A percentile compares a stretch with the other conserved stretches of the same genome.
Conservation (phyloP, 805 yeast genomes). For the Komagataella populi region DNA sequence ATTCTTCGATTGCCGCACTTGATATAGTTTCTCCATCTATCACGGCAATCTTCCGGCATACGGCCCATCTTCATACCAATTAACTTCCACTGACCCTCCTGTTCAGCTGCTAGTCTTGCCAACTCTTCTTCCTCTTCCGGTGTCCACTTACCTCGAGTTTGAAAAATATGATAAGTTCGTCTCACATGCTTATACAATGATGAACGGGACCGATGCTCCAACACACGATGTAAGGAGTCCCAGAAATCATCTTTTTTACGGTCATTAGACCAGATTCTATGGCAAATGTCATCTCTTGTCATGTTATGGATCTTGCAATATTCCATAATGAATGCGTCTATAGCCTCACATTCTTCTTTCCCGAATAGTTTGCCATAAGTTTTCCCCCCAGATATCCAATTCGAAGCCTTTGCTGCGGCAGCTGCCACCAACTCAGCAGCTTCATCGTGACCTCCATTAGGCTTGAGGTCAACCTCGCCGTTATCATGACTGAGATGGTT, state of each 20-base stretch:
- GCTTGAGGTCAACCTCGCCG: neutral
- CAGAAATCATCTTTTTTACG: conserved; percentile 82
- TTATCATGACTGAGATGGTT: conserved; percentile 1
- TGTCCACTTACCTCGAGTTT: conserved; percentile 85
- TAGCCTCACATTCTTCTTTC: conserved; percentile 50
- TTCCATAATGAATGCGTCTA: conserved; percentile 59
- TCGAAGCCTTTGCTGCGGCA: conserved; percentile 30
- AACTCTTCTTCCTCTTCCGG: conserved; percentile 64
- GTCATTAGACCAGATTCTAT: conserved; percentile 77
- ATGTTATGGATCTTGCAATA: conserved; percentile 53
- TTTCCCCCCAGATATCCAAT: conserved; percentile 11
- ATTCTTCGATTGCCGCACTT: conserved; percentile 77
- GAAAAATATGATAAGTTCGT: conserved; percentile 77
- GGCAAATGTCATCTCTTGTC: conserved; percentile 58
- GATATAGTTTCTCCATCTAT: conserved; percentile 90
- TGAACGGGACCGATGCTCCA: conserved; percentile 80
- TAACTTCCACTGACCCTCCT: conserved; percentile 78
- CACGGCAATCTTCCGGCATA: conserved; percentile 98
- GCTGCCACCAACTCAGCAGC: conserved; percentile 25
- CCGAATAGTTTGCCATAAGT: conserved; percentile 29
- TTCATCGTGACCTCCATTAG: conserved; percentile 8
- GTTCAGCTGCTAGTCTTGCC: conserved; percentile 45
- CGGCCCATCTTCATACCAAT: conserved; percentile 73
- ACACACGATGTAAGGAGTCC: conserved; percentile 66
- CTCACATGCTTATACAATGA: conserved; percentile 88